These are phyloP conservation scores for Akebia trifoliata DNA, from an alignment of 164 flowering plant species.

Conservation along the genomic window DNA sequence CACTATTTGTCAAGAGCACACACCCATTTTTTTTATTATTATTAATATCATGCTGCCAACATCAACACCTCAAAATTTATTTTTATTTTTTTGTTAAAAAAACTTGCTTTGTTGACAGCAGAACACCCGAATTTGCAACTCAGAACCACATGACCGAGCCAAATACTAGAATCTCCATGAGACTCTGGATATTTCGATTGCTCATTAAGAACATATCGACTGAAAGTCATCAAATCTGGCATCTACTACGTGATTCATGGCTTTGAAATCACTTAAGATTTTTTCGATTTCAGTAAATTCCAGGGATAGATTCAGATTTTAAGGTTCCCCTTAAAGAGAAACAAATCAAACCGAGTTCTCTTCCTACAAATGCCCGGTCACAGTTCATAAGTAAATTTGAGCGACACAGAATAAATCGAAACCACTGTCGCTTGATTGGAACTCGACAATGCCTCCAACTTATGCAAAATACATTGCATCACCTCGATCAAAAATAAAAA, in stretches of 20 bases:
- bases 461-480: too few species aligned
- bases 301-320: neutral
- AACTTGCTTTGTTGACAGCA: slow-evolving; percentile 81
- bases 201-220: slow-evolving; percentile 82
- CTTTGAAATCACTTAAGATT: neutral
- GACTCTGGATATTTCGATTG: slow-evolving; percentile 88
- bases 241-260: slow-evolving; percentile 93
- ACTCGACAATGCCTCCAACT: too few species aligned
- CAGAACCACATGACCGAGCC: slow-evolving; percentile 88
- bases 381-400: too few species aligned
- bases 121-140: slow-evolving; percentile 97
- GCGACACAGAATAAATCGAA: too few species aligned
- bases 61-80: too few species aligned
- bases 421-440: too few species aligned
- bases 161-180: slow-evolving; percentile 86
- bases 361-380: too few species aligned
- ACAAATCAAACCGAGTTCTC: neutral
- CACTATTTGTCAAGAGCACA: too few species aligned
- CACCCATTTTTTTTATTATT: too few species aligned
- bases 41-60: too few species aligned
- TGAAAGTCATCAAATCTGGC: slow-evolving; percentile 98
- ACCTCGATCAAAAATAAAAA: too few species aligned
- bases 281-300: neutral
- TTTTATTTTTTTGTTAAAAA: too few species aligned
- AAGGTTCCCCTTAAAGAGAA: neutral